Conservation (phyloP, 768 basidiomycete species). For the Inosperma sp. region DNA sequence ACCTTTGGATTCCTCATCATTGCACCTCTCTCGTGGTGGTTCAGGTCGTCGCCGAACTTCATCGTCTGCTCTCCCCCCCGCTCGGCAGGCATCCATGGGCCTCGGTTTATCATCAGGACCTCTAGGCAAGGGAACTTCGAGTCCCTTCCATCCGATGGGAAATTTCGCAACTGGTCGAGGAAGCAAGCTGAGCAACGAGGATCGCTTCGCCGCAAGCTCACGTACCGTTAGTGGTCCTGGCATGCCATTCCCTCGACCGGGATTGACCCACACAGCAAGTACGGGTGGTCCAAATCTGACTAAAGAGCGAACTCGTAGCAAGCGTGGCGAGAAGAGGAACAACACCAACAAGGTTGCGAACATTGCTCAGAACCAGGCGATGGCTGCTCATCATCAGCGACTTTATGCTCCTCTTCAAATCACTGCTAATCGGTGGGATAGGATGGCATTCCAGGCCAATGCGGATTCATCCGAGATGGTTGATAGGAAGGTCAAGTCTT, state of each 20-base stretch:
- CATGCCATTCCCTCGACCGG: conserved; percentile 50
- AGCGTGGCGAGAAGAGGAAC: conserved; percentile 77
- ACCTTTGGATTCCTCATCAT: conserved; percentile 54
- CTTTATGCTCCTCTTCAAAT: conserved; percentile 72
- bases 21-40: conserved; percentile 53
- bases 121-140: conserved; percentile 48
- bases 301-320: conserved; percentile 65
- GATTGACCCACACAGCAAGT: conserved; percentile 67
- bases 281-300: conserved; percentile 54
- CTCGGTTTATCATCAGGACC: conserved; percentile 35
- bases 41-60: conserved; percentile 57
- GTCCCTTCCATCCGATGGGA: conserved; percentile 55
- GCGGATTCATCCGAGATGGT: conserved; percentile 80
- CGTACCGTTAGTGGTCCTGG: conserved; percentile 53
- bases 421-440: conserved; percentile 82
- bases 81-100: conserved; percentile 46
- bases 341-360: conserved; percentile 45
- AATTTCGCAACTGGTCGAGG: conserved; percentile 52
- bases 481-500: conserved; percentile 85
- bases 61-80: conserved; percentile 36
- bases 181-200: conserved; percentile 62
- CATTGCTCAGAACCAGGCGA: conserved; percentile 36
- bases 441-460: conserved; percentile 47
- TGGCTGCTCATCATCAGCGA: conserved; percentile 37
- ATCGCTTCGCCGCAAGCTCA: conserved; percentile 48